These are phyloP conservation scores for Botrytis porri DNA, from an alignment of 2,329 filamentous ascomycete species.

Conservation along the genomic window DNA sequence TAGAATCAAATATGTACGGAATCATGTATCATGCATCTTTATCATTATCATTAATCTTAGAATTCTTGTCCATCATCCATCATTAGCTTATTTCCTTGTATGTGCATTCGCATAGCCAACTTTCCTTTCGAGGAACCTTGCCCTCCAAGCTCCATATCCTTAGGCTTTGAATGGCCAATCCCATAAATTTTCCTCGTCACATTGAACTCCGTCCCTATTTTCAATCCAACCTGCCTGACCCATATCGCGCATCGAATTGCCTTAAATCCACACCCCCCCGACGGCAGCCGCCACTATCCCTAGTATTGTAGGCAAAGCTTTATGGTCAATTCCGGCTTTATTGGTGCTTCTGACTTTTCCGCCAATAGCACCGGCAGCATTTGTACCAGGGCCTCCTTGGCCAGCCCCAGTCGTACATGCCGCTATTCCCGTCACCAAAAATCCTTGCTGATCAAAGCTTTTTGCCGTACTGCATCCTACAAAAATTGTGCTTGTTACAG, in stretches of 20 bases:
- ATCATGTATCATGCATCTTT: neutral
- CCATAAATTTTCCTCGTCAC: neutral
- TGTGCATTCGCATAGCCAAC: neutral
- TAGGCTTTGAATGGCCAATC: neutral
- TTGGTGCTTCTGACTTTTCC: conserved; percentile 29
- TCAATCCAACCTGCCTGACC: neutral
- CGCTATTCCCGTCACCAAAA: conserved; percentile 39
- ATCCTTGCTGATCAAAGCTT: conserved; percentile 47
- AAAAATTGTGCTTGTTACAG: conserved; percentile 44
- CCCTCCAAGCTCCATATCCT: neutral
- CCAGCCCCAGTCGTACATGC: conserved; percentile 13
- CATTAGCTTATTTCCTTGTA: neutral
- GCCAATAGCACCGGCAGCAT: conserved; percentile 23
- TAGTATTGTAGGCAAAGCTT: conserved; percentile 8
- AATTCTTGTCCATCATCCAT: neutral
- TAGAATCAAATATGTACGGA: neutral
- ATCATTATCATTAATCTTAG: conserved; percentile 2
- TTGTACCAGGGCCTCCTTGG: conserved; percentile 22
- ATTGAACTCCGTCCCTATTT: neutral
- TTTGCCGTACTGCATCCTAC: conserved; percentile 40
- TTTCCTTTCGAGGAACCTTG: neutral
- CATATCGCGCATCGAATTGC: neutral
- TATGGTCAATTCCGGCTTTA: conserved; percentile 25
- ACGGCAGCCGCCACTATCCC: neutral
- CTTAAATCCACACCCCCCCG: conserved; percentile 1